A percentile compares a stretch with the other conserved stretches of the same genome.
Evolutionary conservation across 1,284 basidiomycete species (phyloP).

Genomic region (Heliocybe sulcata): DNA sequence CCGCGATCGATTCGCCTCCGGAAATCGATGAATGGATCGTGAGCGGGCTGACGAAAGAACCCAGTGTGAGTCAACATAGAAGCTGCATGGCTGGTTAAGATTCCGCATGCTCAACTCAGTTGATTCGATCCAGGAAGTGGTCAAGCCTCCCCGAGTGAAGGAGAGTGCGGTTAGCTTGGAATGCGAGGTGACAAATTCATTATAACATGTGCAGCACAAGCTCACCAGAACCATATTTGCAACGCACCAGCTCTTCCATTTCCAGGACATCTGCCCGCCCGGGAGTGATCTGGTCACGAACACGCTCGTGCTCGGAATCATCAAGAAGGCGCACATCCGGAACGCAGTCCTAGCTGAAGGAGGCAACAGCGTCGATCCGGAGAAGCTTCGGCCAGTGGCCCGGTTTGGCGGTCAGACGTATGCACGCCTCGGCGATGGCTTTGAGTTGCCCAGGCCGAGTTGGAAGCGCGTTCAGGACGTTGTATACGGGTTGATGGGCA

Average conservation of each 20-base stretch:
- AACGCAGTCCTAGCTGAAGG: conserved; percentile 37
- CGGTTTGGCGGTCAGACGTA: conserved; percentile 61
- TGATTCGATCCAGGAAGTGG: conserved; percentile 18
- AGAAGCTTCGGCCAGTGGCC: conserved; percentile 52
- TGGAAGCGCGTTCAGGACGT: conserved; percentile 32
- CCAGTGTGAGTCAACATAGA: conserved; percentile 43
- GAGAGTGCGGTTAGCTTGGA: conserved; percentile 72
- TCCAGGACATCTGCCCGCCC: conserved; percentile 43
- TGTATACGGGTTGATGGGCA: background rate
- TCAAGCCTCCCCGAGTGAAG: conserved; percentile 60
- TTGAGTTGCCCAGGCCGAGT: conserved; percentile 46
- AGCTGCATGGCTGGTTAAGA: background rate
- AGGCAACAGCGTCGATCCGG: conserved; percentile 47
- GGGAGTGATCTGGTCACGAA: conserved; percentile 34
- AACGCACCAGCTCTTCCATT: conserved; percentile 39
- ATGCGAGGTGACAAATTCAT: conserved; percentile 42
- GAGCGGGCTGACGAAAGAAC: conserved; percentile 58
- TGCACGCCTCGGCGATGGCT: conserved; percentile 45
- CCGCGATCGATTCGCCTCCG: conserved; percentile 59
- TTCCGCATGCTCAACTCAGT: background rate
- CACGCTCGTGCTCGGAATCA: conserved; percentile 57
- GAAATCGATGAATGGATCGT: conserved; percentile 68
- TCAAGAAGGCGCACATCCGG: conserved; percentile 57
- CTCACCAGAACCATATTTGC: conserved; percentile 4
- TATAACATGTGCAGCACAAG: conserved; percentile 2